These are phyloP conservation scores for Gentiana dahurica DNA, from an alignment of 257 asterid genomes.

Conservation along the genomic window DNA sequence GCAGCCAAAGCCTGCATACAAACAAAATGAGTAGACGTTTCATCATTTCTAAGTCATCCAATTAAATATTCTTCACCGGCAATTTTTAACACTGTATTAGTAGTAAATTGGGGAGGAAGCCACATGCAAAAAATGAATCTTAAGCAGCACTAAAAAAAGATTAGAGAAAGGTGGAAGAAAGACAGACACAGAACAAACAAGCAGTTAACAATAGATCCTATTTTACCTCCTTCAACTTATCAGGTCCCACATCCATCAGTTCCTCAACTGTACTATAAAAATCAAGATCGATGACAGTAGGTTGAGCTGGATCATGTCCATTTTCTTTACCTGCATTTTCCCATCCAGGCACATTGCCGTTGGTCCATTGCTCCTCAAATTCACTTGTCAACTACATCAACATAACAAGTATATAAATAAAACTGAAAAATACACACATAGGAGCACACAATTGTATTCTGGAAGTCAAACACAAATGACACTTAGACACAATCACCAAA, in stretches of 20 bases:
- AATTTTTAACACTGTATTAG: not conserved
- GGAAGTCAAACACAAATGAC: too few species aligned
- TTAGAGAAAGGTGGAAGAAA: not conserved
- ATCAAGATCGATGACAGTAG: conserved; percentile 73
- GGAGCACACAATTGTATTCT: too few species aligned
- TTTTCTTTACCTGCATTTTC: conserved; percentile 57
- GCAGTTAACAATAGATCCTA: not conserved
- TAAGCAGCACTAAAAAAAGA: not conserved
- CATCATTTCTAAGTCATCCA: not conserved
- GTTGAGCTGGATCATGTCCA: conserved; percentile 34
- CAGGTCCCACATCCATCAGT: conserved; percentile 78
- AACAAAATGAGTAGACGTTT: not conserved
- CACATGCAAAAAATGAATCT: too few species aligned
- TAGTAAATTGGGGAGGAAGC: not conserved
- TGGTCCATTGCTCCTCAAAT: conserved; percentile 81
- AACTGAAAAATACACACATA: not conserved
- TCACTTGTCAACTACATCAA: conserved; percentile 52
- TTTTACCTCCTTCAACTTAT: conserved; percentile 78
- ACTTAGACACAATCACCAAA: too few species aligned
- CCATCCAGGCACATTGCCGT: conserved; percentile 69
- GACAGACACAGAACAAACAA: not conserved
- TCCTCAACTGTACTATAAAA: conserved; percentile 66
- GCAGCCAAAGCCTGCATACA: conserved; percentile 63
- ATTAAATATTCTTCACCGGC: not conserved
- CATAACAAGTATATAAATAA: conserved; percentile 10